Conservation (phyloP, 2,329 filamentous ascomycete species). For the Pseudopyricularia cyperi region DNA sequence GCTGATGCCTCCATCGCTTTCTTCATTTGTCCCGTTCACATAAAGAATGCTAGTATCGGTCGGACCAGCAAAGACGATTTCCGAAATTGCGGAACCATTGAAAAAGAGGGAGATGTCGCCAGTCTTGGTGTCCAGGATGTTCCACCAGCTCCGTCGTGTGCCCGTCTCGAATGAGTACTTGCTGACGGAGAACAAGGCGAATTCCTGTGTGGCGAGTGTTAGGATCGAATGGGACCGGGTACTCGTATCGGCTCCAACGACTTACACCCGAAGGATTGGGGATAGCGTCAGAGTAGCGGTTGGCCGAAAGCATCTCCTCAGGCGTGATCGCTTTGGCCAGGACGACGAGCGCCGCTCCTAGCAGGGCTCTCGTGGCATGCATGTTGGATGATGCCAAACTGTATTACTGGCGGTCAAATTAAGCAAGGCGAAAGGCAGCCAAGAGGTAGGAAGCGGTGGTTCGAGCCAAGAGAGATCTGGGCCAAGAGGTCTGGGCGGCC, state of each 20-base stretch:
- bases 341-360: neutral
- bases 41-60: conserved; percentile 31
- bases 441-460: neutral
- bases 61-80: conserved; percentile 43
- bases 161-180: conserved; percentile 49
- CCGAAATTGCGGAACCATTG: conserved; percentile 33
- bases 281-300: conserved; percentile 16
- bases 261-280: conserved; percentile 19
- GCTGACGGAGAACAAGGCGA: conserved; percentile 33
- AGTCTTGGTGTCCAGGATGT: conserved; percentile 39
- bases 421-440: neutral
- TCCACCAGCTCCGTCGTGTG: conserved; percentile 30
- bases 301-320: conserved; percentile 17
- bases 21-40: conserved; percentile 33
- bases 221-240: neutral
- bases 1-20: conserved; percentile 24
- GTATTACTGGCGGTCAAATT: neutral
- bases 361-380: neutral
- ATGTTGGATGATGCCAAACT: neutral
- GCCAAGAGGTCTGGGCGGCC: neutral
- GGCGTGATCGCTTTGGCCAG: conserved; percentile 13
- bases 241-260: too few relatives aligned
- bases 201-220: conserved; percentile 16
- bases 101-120: conserved; percentile 40
- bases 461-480: neutral